Evolutionary conservation across 1,139 yeast species (phyloP), one percentile per base, ranked within the genome.

Genomic region (Casaregolazyma suthepensis): DNA sequence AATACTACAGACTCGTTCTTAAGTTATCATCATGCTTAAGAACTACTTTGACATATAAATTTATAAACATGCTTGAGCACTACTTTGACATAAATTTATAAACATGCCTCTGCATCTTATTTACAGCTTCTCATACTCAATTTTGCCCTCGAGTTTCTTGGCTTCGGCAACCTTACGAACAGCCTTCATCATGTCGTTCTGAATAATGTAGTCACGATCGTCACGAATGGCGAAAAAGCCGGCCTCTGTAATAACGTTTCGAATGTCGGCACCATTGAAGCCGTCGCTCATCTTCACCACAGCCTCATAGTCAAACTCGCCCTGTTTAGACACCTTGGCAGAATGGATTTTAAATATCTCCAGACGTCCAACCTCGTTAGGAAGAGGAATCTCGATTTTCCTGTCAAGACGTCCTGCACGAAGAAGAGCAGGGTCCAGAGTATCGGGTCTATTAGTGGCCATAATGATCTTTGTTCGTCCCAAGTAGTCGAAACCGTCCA

Each of bases 401-500:
- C 99, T 81, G 72, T 94, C 99, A 68, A 94, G 82, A 75, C 99
- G 85, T 62, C 99, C 99, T 2, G 99, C 98, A 76, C 99, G 87
- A 63, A 94, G 78, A 63, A 94, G 77, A 2, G 99, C 99, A n/a
- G 99, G 99, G 71, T 94, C 99, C 61, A 94, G 79, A 10, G 99
- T 93, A 70, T 94, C 99, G 12, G 99, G 99, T 73, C 99, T 82
- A 71, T 94, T 94, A 23, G 99, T 94, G 40, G 99, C 99, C 99
- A 94, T 94, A 65, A 94, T 94, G 53, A 94, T 91, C 75, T 94
- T 94, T 1, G 99, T 94, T 72, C 90, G 96, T 42, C 99, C 99
- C 66, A 94, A 79, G 56, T 90, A 87, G 70, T 94, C 99, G 71
- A 94, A 94, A 58, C 99, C 99, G 71, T 94, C 99, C 99, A 94